Evolutionary conservation across 2,329 filamentous ascomycete species (phyloP).

Genomic region (Hypoxylon sp.): DNA sequence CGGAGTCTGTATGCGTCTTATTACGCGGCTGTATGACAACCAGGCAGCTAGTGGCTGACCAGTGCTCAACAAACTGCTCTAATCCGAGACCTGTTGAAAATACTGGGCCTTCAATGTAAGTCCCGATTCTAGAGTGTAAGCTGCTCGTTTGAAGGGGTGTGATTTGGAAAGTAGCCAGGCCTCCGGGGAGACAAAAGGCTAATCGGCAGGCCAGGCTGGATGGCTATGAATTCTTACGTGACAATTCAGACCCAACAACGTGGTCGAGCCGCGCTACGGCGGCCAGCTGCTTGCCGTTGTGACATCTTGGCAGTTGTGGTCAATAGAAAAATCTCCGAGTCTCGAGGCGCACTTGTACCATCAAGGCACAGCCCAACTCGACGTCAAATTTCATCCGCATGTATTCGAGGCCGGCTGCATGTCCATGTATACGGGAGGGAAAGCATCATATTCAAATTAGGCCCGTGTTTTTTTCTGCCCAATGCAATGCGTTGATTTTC

Average conservation of each 20-base stretch:
- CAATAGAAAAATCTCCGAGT: conserved; percentile 36
- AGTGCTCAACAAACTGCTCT: conserved; percentile 16
- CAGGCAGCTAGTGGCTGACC: conserved; percentile 25
- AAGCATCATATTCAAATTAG: conserved; percentile 21
- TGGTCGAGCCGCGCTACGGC: conserved; percentile 38
- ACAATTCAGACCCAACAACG: conserved; percentile 39
- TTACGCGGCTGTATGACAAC: conserved; percentile 36
- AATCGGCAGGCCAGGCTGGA: conserved; percentile 12
- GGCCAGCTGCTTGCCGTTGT: conserved; percentile 32
- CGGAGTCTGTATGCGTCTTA: conserved; percentile 22
- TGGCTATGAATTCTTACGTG: conserved; percentile 26
- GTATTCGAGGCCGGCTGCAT: conserved; percentile 28
- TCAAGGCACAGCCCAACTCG: conserved; percentile 29
- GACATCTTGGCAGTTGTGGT: conserved; percentile 30
- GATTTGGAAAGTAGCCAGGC: conserved; percentile 20
- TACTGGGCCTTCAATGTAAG: no score
- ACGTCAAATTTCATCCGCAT: conserved; percentile 20
- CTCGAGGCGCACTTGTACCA: conserved; percentile 31
- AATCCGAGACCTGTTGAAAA: conserved; percentile 27
- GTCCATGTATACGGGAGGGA: conserved; percentile 8
- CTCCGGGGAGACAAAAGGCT: conserved; percentile 15
- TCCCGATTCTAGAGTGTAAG: no score
- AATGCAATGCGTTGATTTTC: conserved; percentile 21
- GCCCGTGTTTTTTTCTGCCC: conserved; percentile 23
- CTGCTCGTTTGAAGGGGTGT: no score